Evolutionary conservation across 805 yeast species (phyloP), one percentile per base, ranked within the genome.

Genomic region (Suhomyces sp.): DNA sequence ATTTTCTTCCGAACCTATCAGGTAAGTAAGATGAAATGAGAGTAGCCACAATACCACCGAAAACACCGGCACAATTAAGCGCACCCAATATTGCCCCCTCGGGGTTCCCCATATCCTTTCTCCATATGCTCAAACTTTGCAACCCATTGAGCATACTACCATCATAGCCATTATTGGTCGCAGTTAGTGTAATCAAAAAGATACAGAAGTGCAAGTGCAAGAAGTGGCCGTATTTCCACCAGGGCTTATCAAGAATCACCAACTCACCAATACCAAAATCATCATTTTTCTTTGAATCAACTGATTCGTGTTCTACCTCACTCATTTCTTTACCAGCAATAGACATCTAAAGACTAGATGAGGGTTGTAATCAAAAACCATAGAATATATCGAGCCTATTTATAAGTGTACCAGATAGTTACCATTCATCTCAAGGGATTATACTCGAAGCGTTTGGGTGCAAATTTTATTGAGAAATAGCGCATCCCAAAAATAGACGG

Each of bases 81-180:
- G 66, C 66, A 44, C 67, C 67, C 50, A 63, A 54, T 17, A 40
- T 56, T 23, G 54, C 57, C 27, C 66, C 67, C 12, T 48, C 31
- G 5, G 67, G 67, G 49, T 55, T 46, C 12, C 60, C 61, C 63
- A 80, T 71, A 38, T 67, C 69, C 6, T 60, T 53, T 51, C 64
- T 63, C 81, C 83, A 81, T 29, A 62, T 60, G 1, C 62, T 54
- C 58, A 78, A 69, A 7, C 79, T 65, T 59, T 81, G 84, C 55
- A 81, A 69, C 38, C 82, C 81, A 57, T 81, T 80, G 59, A 81
- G 64, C 72, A 81, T 68, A 13, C 60, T 56, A 31, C 65, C 63
- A 47, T 63, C 67, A 46, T 61, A 63, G 3, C 67, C 67, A 45
- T 55, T 74, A 57, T 77, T 78, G 48, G 82, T 74, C 9, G 84